phyloP scores from a whole-genome alignment of 257 asterid genomes.

The Gentiana dahurica region DNA sequence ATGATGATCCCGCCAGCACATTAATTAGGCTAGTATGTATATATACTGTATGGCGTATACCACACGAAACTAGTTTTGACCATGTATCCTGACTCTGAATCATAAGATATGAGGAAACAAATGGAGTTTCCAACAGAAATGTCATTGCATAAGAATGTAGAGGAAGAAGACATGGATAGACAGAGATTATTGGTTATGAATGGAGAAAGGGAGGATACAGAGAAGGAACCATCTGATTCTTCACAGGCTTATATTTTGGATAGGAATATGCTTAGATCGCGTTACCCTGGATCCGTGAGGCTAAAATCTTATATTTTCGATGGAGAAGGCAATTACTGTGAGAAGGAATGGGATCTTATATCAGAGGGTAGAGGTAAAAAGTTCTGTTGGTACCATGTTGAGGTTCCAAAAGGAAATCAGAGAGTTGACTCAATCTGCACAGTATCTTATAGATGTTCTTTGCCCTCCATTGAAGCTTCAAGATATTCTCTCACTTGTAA shows the following conservation, averaged over 20 bases:
- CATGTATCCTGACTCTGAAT: too few relatives aligned
- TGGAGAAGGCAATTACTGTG: conserved; percentile 72
- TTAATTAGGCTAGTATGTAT: too few relatives aligned
- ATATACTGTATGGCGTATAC: too few relatives aligned
- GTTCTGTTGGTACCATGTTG: conserved; percentile 97
- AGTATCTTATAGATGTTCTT: conserved; percentile 65
- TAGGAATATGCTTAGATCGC: conserved; percentile 13
- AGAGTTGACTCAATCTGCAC: conserved; percentile 69
- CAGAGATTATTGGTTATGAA: too few relatives aligned
- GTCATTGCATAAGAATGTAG: conserved; percentile 17
- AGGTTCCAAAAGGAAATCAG: conserved; percentile 83
- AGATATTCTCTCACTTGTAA: conserved; percentile 73
- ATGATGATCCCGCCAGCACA: too few relatives aligned
- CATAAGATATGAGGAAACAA: neutral
- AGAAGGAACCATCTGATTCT: conserved; percentile 19
- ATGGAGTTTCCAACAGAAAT: conserved; percentile 46
- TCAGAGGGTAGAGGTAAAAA: conserved; percentile 66
- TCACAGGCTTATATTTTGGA: conserved; percentile 12
- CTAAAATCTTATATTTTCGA: conserved; percentile 77
- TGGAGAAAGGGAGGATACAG: conserved; percentile 28
- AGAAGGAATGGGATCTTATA: conserved; percentile 85
- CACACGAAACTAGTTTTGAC: too few relatives aligned
- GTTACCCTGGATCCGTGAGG: conserved; percentile 49
- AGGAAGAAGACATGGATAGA: conserved; percentile 45
- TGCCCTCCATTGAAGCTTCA: conserved; percentile 96